Evolutionary conservation across 2,329 filamentous ascomycete genomes (phyloP), one percentile per base, ranked within the genome.

Genomic region (Talaromyces marneffei): DNA sequence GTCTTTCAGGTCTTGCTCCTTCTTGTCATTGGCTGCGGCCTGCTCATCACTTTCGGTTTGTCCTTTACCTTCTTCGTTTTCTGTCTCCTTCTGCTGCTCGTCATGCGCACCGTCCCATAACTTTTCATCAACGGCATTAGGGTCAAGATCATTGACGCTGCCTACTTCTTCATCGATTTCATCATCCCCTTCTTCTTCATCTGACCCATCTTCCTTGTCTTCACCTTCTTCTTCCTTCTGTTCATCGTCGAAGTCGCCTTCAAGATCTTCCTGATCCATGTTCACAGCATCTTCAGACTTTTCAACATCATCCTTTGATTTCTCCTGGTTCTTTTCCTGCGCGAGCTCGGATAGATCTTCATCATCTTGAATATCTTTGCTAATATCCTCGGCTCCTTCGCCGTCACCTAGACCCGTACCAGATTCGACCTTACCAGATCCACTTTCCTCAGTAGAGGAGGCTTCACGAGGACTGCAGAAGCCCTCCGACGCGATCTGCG

Each of bases 331-430:
- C 44, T 87, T 83, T 69, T 97, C 89, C 72, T 97, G 91, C 0
- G 94, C 93, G 48, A 99, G 80, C 67, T 99, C 94, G 0, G 90
- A 87, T 4, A 99, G 79, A 71, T 99, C 92, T 73, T 99, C 94
- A 63, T 99, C 93, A 16, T 93, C 88, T 65, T 90, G 86, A 52
- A 99, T 89, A 70, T 99, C 94, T 72, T 99, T 97, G 76, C 92
- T 97, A 66, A 99, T 97, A 74, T 99, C 93, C 72, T 99, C 92
- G 4, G 89, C 92, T 18, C 93, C 95, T 74, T 97, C 90, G 10
- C 94, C 95, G 50, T 97, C 94, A 20, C 94, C 95, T 25, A 99
- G 85, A 35, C 94, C 95, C 10, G 92, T 97, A 16, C 95, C 95
- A 39, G 86, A 87, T 75, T 99, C 93, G 31, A 97, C 80, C 68